Base-by-base conservation (phyloP, 495 filamentous ascomycete species). In the Hypoxylon perforatum region DNA sequence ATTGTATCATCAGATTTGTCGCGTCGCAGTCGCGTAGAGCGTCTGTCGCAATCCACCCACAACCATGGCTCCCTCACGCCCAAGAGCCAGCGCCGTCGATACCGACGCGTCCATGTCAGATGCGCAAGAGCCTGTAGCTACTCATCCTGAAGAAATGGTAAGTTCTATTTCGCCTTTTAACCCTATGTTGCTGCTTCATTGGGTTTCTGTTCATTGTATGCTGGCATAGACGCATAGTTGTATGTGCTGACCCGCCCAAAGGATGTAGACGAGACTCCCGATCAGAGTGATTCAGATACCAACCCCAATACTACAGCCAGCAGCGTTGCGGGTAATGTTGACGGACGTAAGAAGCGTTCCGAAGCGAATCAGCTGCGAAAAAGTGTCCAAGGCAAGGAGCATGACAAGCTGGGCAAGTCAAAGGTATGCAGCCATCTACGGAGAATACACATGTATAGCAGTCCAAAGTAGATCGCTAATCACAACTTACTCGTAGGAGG, bases 301-400 rank as follows among this genome's bases (percentile, higher is more conserved):
- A 93, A 96, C 69, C 92, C 92, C 1, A 96, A 96, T 63, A 96
- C 93, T 6, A 94, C 91, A 38, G 92, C 90, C 57, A 97, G 90
- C 81, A 97, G 92, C 74, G 87, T 94, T 67, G 87, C 85, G 61
- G 93, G 92, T 51, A 92, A 96, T 63, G 78, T 78, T 18, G 95
- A 98, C 81, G 94, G 94, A 11, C 90, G 95, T 25, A 93, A 91
- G 77, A 86, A 89, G 71, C 87, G 93, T 53, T 89, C 91, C 39
- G 92, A 97, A 71, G 94, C 88, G 42, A 92, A 91, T 46, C 88
- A 92, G 71, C 81, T 97, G 71, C 90, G 94, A 48, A 91, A 96
- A 76, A 96, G 87, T 72, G 89, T 97, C 21, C 90, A 97, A 70
- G 93, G 93, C 66, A 96, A 94, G 81, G 97, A 99, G 77, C 95